phyloP scores from a whole-genome alignment of 352 stramenopile genomes.

The Hyaloperonospora brassicae region DNA sequence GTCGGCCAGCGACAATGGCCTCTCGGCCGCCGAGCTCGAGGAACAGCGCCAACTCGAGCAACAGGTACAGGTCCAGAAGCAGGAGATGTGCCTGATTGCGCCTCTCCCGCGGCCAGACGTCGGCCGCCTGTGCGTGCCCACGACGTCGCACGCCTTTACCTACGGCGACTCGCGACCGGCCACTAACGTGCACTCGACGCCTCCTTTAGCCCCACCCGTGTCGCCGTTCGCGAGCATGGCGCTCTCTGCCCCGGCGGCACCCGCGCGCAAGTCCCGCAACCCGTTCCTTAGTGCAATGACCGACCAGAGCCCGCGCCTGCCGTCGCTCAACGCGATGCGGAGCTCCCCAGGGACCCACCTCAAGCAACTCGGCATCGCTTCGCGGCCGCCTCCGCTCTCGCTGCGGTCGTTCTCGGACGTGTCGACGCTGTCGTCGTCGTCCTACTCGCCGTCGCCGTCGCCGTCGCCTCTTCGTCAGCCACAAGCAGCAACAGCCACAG shows the following conservation, averaged over 20 bases:
- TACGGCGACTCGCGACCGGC: conserved; percentile 49
- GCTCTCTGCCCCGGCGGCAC: conserved; percentile 51
- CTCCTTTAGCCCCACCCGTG: conserved; percentile 46
- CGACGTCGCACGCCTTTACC: conserved; percentile 45
- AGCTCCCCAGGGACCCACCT: conserved; percentile 49
- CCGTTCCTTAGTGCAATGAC: conserved; percentile 48
- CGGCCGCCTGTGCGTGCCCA: conserved; percentile 13
- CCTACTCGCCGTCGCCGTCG: conserved; percentile 33
- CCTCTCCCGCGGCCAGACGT: conserved; percentile 34
- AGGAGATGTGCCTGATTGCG: conserved; percentile 76
- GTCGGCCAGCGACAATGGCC: conserved; percentile 31
- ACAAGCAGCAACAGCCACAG: conserved; percentile 22
- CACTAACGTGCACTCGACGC: conserved; percentile 31
- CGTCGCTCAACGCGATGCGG: conserved; percentile 63
- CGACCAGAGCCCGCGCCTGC: conserved; percentile 58
- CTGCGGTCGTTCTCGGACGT: conserved; percentile 49
- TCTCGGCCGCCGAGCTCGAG: conserved; percentile 45
- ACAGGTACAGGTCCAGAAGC: conserved; percentile 62
- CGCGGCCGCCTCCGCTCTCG: conserved; percentile 45
- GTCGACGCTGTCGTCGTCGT: conserved; percentile 40
- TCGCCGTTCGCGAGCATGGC: conserved; percentile 67
- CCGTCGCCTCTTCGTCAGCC: conserved; percentile 30
- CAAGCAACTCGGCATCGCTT: conserved; percentile 50
- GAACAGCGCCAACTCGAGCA: conserved; percentile 63
- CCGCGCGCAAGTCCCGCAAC: conserved; percentile 44